These are phyloP conservation scores for Yamadazyma ubonensis DNA, from an alignment of 805 yeast genomes.

Conservation along the genomic window DNA sequence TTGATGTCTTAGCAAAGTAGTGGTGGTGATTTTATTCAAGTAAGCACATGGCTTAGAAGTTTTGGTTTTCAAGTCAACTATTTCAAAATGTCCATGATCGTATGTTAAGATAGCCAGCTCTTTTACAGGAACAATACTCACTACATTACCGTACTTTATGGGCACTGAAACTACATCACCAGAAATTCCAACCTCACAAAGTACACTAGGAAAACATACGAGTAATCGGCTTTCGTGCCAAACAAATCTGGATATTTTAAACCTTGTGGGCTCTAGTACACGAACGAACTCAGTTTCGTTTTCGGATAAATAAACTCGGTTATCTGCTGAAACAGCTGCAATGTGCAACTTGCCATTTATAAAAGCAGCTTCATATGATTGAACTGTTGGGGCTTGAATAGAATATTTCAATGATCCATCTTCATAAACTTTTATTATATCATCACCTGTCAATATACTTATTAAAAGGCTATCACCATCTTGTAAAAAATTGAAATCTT, in stretches of 20 bases:
- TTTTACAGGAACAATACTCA: constrained; percentile 6
- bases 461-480: background rate
- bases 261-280: constrained; percentile 9
- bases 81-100: constrained; percentile 9
- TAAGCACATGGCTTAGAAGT: background rate
- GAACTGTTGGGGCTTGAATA: background rate
- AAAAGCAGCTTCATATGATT: background rate
- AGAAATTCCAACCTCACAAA: background rate
- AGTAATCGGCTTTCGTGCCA: background rate
- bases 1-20: constrained; percentile 2
- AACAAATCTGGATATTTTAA: constrained; percentile 4
- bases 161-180: background rate
- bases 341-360: background rate
- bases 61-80: background rate
- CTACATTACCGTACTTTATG: constrained; percentile 1
- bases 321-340: background rate
- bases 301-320: constrained; percentile 1
- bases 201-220: background rate
- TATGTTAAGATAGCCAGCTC: constrained; percentile 7
- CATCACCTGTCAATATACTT: constrained; percentile 1
- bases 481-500: constrained; percentile 24
- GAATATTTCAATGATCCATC: background rate
- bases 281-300: background rate
- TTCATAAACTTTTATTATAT: constrained; percentile 2
- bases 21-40: constrained; percentile 2